A percentile compares a stretch with the other conserved stretches of the same genome.
Conservation (phyloP, 331 rosid genomes). For the Pyrus hybrid region DNA sequence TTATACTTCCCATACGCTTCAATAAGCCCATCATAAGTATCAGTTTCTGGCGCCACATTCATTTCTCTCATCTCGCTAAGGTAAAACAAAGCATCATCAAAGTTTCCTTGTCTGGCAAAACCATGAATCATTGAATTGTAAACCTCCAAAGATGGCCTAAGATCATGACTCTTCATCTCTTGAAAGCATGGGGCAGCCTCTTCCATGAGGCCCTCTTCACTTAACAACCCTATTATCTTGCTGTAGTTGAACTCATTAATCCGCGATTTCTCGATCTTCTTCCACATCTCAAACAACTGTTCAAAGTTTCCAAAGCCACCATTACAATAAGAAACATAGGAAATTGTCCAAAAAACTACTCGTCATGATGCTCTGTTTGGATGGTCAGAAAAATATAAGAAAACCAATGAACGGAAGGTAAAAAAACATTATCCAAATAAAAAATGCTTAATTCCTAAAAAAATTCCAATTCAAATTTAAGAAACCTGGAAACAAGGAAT, state of each 20-base stretch:
- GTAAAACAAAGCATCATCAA: slow-evolving; percentile 33
- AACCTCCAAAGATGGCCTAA: slow-evolving; percentile 30
- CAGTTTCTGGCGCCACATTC: slow-evolving; percentile 32
- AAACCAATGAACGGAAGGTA: not conserved
- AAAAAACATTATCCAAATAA: not conserved
- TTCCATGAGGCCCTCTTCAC: slow-evolving; percentile 47
- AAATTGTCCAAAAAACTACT: not conserved
- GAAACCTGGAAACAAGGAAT: slow-evolving; percentile 55
- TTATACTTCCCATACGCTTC: slow-evolving; percentile 57
- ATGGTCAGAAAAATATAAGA: not conserved
- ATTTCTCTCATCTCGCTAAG: slow-evolving; percentile 50
- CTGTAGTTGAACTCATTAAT: slow-evolving; percentile 45
- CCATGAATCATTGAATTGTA: slow-evolving; percentile 55
- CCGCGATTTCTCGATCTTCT: slow-evolving; percentile 45
- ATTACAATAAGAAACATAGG: slow-evolving; percentile 1
- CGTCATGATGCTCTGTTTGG: not conserved
- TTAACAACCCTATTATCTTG: slow-evolving; percentile 41
- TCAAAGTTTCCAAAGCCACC: slow-evolving; percentile 15
- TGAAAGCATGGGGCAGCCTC: slow-evolving; percentile 35
- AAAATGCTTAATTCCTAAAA: not conserved
- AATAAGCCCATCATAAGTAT: slow-evolving; percentile 55
- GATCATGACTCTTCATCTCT: slow-evolving; percentile 44
- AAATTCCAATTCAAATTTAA: not conserved
- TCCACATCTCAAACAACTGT: slow-evolving; percentile 68
- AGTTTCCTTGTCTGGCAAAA: slow-evolving; percentile 38